phyloP scores from a whole-genome alignment of 2,329 filamentous ascomycete genomes.

The Chrysoporthe puriensis region DNA sequence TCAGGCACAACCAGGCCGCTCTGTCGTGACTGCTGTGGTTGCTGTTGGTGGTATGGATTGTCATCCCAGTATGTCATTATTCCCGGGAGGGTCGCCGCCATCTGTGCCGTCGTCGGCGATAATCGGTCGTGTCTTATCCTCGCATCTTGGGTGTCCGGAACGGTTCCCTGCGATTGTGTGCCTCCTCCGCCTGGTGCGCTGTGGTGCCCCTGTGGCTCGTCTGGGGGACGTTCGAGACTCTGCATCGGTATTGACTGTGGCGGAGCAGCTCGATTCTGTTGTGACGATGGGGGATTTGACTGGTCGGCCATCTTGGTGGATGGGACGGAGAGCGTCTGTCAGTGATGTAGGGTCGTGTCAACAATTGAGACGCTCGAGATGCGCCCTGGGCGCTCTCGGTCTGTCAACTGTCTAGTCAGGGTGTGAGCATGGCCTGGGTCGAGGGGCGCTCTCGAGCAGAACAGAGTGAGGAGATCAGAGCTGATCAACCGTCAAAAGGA shows the following conservation, averaged over 20 bases:
- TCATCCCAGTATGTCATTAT: slow-evolving; percentile 57
- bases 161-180: slow-evolving; percentile 10
- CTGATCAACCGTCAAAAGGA: neutral
- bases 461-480: neutral
- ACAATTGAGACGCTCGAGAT: slow-evolving; percentile 18
- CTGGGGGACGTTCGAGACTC: slow-evolving; percentile 29
- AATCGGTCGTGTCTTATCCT: slow-evolving; percentile 28
- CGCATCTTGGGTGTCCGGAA: slow-evolving; percentile 14
- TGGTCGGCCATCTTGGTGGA: slow-evolving; percentile 26
- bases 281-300: slow-evolving; percentile 18
- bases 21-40: slow-evolving; percentile 14
- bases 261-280: slow-evolving; percentile 19
- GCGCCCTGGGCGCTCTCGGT: slow-evolving; percentile 10
- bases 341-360: neutral
- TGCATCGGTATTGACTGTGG: slow-evolving; percentile 19
- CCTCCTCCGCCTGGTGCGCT: slow-evolving; percentile 13
- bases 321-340: slow-evolving; percentile 4
- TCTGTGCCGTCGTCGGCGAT: slow-evolving; percentile 35
- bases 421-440: slow-evolving; percentile 20
- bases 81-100: slow-evolving; percentile 44
- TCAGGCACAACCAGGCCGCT: slow-evolving; percentile 42
- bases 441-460: neutral
- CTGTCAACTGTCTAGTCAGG: slow-evolving; percentile 11
- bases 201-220: slow-evolving; percentile 15
- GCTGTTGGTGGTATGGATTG: slow-evolving; percentile 46